phyloP scores from a whole-genome alignment of 2,329 filamentous ascomycete genomes.

The Epichloe festucae region DNA sequence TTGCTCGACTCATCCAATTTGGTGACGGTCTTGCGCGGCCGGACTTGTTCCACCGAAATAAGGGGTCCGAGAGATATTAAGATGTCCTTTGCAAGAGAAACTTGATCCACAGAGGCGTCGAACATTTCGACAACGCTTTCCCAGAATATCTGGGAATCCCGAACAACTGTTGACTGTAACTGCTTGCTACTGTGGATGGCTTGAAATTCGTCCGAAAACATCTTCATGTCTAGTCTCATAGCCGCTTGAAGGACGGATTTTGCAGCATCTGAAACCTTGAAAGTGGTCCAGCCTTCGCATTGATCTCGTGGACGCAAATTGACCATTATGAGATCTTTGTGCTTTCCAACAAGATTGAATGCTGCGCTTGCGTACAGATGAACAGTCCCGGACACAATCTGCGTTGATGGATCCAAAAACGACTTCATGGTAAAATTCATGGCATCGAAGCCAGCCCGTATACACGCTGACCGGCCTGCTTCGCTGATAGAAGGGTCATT shows the following conservation, averaged over 20 bases:
- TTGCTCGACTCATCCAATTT: conserved; percentile 29
- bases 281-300: conserved; percentile 25
- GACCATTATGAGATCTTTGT: conserved; percentile 44
- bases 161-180: conserved; percentile 54
- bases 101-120: conserved; percentile 58
- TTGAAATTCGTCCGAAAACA: conserved; percentile 32
- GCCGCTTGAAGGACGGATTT: conserved; percentile 39
- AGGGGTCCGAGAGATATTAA: conserved; percentile 58
- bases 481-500: conserved; percentile 40
- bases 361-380: conserved; percentile 51
- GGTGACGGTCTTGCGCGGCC: conserved; percentile 34
- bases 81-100: conserved; percentile 63
- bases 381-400: conserved; percentile 36
- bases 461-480: conserved; percentile 47
- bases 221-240: conserved; percentile 30
- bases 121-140: conserved; percentile 50
- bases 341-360: conserved; percentile 50
- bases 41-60: conserved; percentile 63
- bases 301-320: conserved; percentile 17
- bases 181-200: conserved; percentile 47
- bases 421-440: conserved; percentile 43
- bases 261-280: conserved; percentile 31
- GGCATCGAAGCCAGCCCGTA: conserved; percentile 49
- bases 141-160: conserved; percentile 43
- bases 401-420: conserved; percentile 34